Base-by-base conservation (phyloP, 495 filamentous ascomycete genomes). In the Schizothecium vesticola region DNA sequence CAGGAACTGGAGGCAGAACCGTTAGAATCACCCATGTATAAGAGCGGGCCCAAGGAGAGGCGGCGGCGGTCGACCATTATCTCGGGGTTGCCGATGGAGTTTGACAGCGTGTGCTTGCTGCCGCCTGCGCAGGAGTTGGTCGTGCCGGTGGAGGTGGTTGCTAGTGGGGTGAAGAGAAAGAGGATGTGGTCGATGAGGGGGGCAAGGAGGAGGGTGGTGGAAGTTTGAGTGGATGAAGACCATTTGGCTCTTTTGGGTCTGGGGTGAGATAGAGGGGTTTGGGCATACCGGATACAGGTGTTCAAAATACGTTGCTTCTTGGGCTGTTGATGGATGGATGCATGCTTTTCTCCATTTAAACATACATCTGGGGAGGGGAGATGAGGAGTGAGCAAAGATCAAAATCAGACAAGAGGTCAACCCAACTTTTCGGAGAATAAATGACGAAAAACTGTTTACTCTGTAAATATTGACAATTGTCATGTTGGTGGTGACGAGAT, bases 181-280 rank as follows among this genome's bases (percentile, higher is more conserved):
- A 66, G 73, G 21, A 76, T 73, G 73, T 74, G 72, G 33, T 61
- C 74, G 23, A 36, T 69, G 64, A 67, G 70, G 29, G 71, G 66
- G 31, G 70, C 70, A 61, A 72, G 63, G 26, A 25, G 75, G 7
- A 36, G 11, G 10, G 71, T 66, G 0, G 67, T 74, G 5, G 73
- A 74, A 11, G 68, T 11, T 13, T 36, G 25, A 25, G 6, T 22
- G 29, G 51, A 31, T 29, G 23, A 43, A 21, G 21, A 22, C 1
- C 13, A 22, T 26, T 12, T 60, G 3, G 21, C 29, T 61, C 28
- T 29, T 29, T 43, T 43, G 33, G 16, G 13, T 51, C 33, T 51
- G 43, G 43, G 1, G 36, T 51, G 16, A n/a, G 13, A n/a, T 19
- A 19, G 43, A 51, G n/a, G n/a, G n/a, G 43, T 51, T 51, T 51